Conservation (phyloP, 495 filamentous ascomycete species). For the Hypomontagnella monticulosa region DNA sequence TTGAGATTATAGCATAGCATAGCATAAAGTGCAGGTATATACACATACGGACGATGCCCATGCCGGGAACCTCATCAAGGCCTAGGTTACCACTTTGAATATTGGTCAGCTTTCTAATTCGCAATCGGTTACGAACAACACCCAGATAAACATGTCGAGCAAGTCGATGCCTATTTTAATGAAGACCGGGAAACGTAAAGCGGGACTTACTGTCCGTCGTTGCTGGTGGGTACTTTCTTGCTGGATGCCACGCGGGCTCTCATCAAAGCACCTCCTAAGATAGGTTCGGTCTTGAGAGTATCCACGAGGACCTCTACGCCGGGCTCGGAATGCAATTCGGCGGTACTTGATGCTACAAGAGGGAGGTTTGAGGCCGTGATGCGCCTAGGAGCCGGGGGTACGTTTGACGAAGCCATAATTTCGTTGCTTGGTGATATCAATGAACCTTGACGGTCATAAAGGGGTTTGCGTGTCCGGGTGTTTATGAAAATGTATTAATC, state of each 20-base stretch:
- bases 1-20: not conserved
- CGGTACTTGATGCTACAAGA: conserved; percentile 13
- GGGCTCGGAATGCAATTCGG: conserved; percentile 28
- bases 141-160: not conserved
- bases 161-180: not conserved
- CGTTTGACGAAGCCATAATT: conserved; percentile 14
- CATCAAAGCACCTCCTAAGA: conserved; percentile 33
- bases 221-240: conserved; percentile 38
- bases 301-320: conserved; percentile 39
- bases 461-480: not conserved
- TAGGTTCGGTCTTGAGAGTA: conserved; percentile 30
- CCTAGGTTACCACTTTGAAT: conserved; percentile 22
- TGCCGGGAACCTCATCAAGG: conserved; percentile 33
- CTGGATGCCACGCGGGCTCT: conserved; percentile 39
- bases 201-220: conserved; percentile 42
- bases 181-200: conserved; percentile 1
- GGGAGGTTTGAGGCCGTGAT: conserved; percentile 42
- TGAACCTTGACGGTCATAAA: not conserved
- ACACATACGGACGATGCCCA: conserved; percentile 36
- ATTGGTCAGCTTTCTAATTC: conserved; percentile 15
- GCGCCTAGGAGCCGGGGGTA: conserved; percentile 30
- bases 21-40: not conserved
- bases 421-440: conserved; percentile 13
- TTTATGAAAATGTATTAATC: conserved; percentile 1
- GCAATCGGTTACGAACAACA: not conserved